Conservation (phyloP, 805 yeast species). For the Torulaspora maleeae region DNA sequence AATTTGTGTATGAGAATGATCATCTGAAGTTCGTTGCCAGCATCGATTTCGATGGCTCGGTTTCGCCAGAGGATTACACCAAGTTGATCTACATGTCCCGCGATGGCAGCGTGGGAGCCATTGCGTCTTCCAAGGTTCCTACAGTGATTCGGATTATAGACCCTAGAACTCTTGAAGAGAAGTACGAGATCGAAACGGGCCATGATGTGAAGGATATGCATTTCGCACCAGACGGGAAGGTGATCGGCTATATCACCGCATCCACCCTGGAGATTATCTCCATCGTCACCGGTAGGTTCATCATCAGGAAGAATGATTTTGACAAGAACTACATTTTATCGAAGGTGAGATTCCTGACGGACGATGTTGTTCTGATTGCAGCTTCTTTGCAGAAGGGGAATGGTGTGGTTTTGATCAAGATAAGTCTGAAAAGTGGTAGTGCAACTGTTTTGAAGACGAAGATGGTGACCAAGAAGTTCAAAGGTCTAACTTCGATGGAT, state of each 20-base stretch:
- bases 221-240: slow-evolving; percentile 62
- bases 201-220: slow-evolving; percentile 60
- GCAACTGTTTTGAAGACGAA: slow-evolving; percentile 25
- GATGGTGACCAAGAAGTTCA: slow-evolving; percentile 36
- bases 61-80: slow-evolving; percentile 48
- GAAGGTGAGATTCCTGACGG: slow-evolving; percentile 36
- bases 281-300: slow-evolving; percentile 39
- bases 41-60: slow-evolving; percentile 50
- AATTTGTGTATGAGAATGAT: slow-evolving; percentile 55
- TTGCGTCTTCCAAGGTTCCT: slow-evolving; percentile 65
- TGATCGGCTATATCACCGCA: slow-evolving; percentile 59
- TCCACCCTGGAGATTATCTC: slow-evolving; percentile 44
- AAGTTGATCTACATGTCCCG: slow-evolving; percentile 55
- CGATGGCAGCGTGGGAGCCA: slow-evolving; percentile 59
- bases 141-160: slow-evolving; percentile 60
- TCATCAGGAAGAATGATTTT: slow-evolving; percentile 36
- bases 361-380: slow-evolving; percentile 40
- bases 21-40: slow-evolving; percentile 58
- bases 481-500: slow-evolving; percentile 54
- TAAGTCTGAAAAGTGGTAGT: slow-evolving; percentile 26
- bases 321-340: slow-evolving; percentile 31
- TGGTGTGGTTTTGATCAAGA: slow-evolving; percentile 38
- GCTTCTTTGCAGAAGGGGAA: slow-evolving; percentile 40
- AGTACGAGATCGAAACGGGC: slow-evolving; percentile 50
- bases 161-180: slow-evolving; percentile 49